A percentile compares a stretch with the other conserved stretches of the same genome.
These are phyloP conservation scores for Triticum timopheevii DNA, from an alignment of 176 grass and related monocot genomes.

Conservation along the genomic window DNA sequence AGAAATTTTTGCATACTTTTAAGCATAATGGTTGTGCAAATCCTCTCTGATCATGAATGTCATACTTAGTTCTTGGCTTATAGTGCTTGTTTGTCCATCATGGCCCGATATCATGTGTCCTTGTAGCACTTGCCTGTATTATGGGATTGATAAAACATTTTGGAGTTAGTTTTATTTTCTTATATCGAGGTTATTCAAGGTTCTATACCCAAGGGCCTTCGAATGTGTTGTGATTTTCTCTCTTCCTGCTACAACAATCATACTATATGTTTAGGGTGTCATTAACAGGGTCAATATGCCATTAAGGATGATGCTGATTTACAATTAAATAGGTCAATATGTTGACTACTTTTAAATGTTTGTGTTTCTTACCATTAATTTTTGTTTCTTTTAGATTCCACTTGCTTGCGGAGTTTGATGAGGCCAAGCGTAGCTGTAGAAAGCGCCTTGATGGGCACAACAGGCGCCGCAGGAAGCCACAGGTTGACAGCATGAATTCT, in stretches of 20 bases:
- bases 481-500: slow-evolving; percentile 57
- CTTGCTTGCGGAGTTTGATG: slow-evolving; percentile 85
- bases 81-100: too few relatives aligned
- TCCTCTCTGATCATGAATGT: too few relatives aligned
- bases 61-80: too few relatives aligned
- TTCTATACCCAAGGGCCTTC: background rate
- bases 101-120: background rate
- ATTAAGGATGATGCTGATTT: too few relatives aligned
- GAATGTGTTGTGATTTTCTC: background rate
- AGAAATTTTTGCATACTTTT: too few relatives aligned
- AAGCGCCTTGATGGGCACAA: slow-evolving; percentile 97
- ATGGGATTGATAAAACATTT: background rate
- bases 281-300: background rate
- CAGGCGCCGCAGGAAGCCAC: slow-evolving; percentile 82
- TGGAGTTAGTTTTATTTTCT: background rate
- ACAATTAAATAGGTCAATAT: too few relatives aligned
- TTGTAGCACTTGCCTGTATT: background rate
- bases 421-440: slow-evolving; percentile 89
- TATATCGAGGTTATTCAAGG: background rate
- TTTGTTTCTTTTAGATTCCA: slow-evolving; percentile 71
- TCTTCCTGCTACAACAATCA: background rate
- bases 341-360: background rate
- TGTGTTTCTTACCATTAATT: slow-evolving; percentile 1
- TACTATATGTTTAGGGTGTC: background rate
- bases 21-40: too few relatives aligned